A percentile compares a stretch with the other conserved stretches of the same genome.
Conservation (phyloP, 2,329 filamentous ascomycete genomes). For the Gnomoniopsis sp. region DNA sequence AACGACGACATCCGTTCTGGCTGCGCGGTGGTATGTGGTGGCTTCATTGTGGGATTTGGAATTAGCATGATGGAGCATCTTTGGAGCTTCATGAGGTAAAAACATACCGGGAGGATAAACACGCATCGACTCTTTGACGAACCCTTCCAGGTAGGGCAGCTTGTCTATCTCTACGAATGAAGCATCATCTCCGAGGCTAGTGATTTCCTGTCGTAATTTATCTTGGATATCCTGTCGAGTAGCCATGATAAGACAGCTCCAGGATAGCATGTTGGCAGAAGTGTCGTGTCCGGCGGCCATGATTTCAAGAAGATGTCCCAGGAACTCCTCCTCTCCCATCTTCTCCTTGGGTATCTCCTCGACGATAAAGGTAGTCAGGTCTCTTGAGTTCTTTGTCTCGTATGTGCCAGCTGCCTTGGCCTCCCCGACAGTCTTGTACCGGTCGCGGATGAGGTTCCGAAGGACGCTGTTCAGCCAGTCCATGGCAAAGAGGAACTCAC, state of each 20-base stretch:
- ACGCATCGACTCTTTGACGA: slow-evolving; percentile 32
- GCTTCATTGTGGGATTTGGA: background rate
- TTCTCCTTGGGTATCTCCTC: slow-evolving; percentile 21
- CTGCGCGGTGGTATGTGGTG: slow-evolving; percentile 12
- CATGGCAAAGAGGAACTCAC: slow-evolving; percentile 32
- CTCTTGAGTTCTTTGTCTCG: slow-evolving; percentile 7
- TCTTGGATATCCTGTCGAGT: slow-evolving; percentile 29
- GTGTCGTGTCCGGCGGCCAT: slow-evolving; percentile 32
- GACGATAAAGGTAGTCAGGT: slow-evolving; percentile 27
- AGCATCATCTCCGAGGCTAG: background rate
- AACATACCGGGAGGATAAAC: slow-evolving; percentile 29
- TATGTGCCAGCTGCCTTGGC: slow-evolving; percentile 20
- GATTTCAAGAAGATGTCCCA: slow-evolving; percentile 25
- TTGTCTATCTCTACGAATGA: slow-evolving; percentile 23
- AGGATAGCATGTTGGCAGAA: slow-evolving; percentile 29
- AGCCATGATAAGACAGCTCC: slow-evolving; percentile 30
- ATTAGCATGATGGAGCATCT: background rate
- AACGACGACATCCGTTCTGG: slow-evolving; percentile 20
- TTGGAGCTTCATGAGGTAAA: background rate
- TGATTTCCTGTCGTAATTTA: slow-evolving; percentile 30
- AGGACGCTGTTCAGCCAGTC: slow-evolving; percentile 32
- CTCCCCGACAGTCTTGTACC: slow-evolving; percentile 26
- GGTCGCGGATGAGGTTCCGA: slow-evolving; percentile 27
- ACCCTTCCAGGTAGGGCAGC: slow-evolving; percentile 32
- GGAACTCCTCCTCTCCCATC: slow-evolving; percentile 23